Base-by-base conservation (phyloP, 495 filamentous ascomycete genomes). In the Hyaloscypha bicolor region DNA sequence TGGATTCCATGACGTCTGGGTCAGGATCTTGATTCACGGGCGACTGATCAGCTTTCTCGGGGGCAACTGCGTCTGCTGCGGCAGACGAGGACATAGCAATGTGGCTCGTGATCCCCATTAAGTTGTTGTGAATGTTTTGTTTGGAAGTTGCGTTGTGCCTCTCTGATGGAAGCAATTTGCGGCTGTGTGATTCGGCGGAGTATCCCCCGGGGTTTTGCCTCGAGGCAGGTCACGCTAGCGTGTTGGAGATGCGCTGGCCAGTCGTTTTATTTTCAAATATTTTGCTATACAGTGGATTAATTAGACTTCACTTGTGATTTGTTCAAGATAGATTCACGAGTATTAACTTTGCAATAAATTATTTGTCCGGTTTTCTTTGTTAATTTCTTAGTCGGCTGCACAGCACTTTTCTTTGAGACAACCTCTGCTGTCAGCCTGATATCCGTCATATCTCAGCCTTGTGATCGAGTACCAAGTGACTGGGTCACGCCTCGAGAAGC, bases 1-100 rank as follows among this genome's bases (percentile, higher is more conserved):
- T 70, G 64, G 71, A 55, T 30, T 69, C 63, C 61, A 61, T 67
- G 42, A 48, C 42, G 16, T 48, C 42, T 1, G 42, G 42, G n/a
- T 25, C 42, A 52, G 55, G n/a, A 45, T 55, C 25, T 55, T 61
- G 56, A 62, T 62, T 65, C 60, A 56, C 33, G 57, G 30, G 56
- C 21, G 14, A 25, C n/a, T 39, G 32, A 12, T 59, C 35, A 21
- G 8, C 0, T 22, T 55, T 55, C 56, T 32, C 39, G 45, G 45
- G 16, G 60, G 63, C 55, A 66, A 52, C 25, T 65, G 62, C 1
- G n/a, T 32, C 32, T 60, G 16, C 56, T 60, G 56, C 31, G 14
- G 56, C 56, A 60, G 56, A 31, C 5, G 53, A 56, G 6, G 53
- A 56, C 53, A 31, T 56, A 11, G 21, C 22, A 19, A 11, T 11